phyloP scores from a whole-genome alignment of 2,329 filamentous ascomycete genomes.

The Nakataea oryzae region DNA sequence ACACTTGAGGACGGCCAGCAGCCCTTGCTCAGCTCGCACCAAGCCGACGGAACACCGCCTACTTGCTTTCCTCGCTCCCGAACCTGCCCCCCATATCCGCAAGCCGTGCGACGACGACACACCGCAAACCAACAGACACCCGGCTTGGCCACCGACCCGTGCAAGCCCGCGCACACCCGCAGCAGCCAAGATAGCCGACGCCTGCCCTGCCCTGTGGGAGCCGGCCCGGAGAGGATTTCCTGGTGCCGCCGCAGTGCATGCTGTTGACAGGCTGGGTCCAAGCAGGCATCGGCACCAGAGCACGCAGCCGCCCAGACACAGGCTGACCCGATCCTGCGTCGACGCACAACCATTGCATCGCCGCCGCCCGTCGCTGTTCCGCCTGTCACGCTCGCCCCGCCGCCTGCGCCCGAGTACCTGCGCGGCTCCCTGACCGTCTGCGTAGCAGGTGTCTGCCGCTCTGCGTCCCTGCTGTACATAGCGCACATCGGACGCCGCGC shows the following conservation, averaged over 20 bases:
- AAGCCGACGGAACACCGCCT: not conserved
- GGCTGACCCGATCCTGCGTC: not conserved
- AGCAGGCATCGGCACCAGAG: not conserved
- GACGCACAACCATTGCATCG: not conserved
- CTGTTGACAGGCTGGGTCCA: not conserved
- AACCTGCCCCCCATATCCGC: not conserved
- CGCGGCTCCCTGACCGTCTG: not conserved
- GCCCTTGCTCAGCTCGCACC: not conserved
- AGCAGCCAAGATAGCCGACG: not conserved
- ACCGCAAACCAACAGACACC: not conserved
- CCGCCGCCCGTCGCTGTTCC: not conserved
- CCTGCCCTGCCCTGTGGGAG: not conserved
- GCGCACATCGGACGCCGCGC: not conserved
- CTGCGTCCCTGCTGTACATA: not conserved
- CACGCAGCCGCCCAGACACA: too few species aligned
- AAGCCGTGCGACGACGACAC: not conserved
- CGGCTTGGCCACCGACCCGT: not conserved
- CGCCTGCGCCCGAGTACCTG: not conserved
- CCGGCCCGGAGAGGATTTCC: not conserved
- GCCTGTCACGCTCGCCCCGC: not conserved
- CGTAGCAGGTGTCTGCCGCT: not conserved
- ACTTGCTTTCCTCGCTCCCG: not conserved
- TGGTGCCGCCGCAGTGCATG: not conserved
- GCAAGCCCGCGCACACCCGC: not conserved
- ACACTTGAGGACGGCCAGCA: not conserved